These are phyloP conservation scores for Colletotrichum chrysophilum DNA, from an alignment of 2,329 filamentous ascomycete genomes.

Conservation along the genomic window DNA sequence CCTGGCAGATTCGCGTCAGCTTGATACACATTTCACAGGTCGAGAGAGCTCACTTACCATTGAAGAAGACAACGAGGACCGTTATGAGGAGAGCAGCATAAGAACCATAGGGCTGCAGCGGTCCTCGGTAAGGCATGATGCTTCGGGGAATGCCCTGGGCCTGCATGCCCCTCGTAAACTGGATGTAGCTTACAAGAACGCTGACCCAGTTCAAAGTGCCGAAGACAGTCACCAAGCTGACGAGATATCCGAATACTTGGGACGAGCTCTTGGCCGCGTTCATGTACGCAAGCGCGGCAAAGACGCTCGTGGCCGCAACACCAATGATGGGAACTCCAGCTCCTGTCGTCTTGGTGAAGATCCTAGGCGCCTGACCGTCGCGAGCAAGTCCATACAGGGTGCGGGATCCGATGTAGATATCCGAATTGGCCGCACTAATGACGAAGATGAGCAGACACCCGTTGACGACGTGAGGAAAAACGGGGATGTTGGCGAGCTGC, in stretches of 20 bases:
- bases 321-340: slow-evolving; percentile 44
- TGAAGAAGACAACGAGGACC: slow-evolving; percentile 60
- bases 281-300: slow-evolving; percentile 40
- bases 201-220: slow-evolving; percentile 49
- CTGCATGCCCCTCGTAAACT: slow-evolving; percentile 40
- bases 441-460: slow-evolving; percentile 28
- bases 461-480: slow-evolving; percentile 27
- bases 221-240: slow-evolving; percentile 41
- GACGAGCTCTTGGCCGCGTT: neutral
- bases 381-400: slow-evolving; percentile 43
- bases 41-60: slow-evolving; percentile 39
- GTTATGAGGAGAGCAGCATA: slow-evolving; percentile 39
- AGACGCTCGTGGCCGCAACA: slow-evolving; percentile 38
- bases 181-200: slow-evolving; percentile 43
- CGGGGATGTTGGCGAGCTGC: slow-evolving; percentile 21
- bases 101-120: slow-evolving; percentile 42
- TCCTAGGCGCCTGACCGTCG: slow-evolving; percentile 42
- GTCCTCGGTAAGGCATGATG: slow-evolving; percentile 41
- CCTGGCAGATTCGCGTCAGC: neutral
- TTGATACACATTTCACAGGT: neutral
- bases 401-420: slow-evolving; percentile 42
- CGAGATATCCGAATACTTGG: slow-evolving; percentile 29
- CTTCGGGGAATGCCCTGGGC: slow-evolving; percentile 38
- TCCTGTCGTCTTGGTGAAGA: slow-evolving; percentile 37
- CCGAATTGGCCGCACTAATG: slow-evolving; percentile 19